phyloP scores from a whole-genome alignment of 140 eudicot species.

The Senecio squalidus region DNA sequence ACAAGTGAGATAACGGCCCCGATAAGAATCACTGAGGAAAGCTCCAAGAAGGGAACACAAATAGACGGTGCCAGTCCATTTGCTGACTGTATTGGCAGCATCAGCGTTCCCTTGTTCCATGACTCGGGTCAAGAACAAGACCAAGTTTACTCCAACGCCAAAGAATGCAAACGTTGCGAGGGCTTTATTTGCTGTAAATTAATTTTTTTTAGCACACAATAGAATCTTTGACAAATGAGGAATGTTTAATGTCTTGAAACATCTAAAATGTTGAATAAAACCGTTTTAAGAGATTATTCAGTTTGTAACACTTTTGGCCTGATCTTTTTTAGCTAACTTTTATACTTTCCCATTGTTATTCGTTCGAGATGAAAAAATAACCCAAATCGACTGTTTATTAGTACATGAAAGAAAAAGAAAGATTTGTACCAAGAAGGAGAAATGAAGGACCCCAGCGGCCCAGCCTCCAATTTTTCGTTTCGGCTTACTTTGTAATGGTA shows the following conservation, averaged over 20 bases:
- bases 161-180: constrained; percentile 92
- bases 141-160: constrained; percentile 93
- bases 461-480: constrained; percentile 50
- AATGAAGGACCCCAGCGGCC: constrained; percentile 60
- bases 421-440: constrained; percentile 49
- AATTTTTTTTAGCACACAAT: too few relatives aligned
- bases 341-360: too few relatives aligned
- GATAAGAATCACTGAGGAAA: constrained; percentile 81
- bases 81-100: constrained; percentile 87
- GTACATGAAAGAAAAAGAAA: too few relatives aligned
- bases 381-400: too few relatives aligned
- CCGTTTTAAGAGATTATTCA: too few relatives aligned
- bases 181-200: constrained; percentile 69
- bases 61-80: constrained; percentile 95
- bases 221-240: too few relatives aligned
- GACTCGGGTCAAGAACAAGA: constrained; percentile 87
- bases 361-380: too few relatives aligned
- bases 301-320: too few relatives aligned
- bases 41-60: constrained; percentile 84
- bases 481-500: constrained; percentile 1
- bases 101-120: constrained; percentile 73
- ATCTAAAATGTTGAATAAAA: too few relatives aligned
- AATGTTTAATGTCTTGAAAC: too few relatives aligned
- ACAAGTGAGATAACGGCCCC: constrained; percentile 90
- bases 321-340: too few relatives aligned